Base-by-base conservation (phyloP, 225 moss, liverwort and hornwort species). In the Straminergon stramineum region DNA sequence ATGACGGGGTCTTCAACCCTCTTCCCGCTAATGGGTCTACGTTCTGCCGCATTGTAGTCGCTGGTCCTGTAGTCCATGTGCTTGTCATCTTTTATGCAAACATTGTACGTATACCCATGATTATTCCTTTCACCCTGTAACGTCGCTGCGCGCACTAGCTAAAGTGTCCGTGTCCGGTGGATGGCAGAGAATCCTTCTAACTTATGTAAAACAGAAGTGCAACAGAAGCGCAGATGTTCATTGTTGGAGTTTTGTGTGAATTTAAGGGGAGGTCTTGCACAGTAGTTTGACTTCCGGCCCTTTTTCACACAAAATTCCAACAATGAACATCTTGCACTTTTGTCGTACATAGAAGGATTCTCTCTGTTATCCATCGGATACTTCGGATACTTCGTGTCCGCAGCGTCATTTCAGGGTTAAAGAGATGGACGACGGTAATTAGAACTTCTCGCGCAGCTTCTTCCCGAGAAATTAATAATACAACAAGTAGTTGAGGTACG, bases 21-120 rank as follows among this genome's bases (percentile, higher is more conserved):
- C 87, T 32, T 89, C 90, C 83, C 85, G 81, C 70, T 90, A 34
- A 92, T 2, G 37, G 95, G 91, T 63, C 87, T 77, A 18, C 89
- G 88, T 37, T 92, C 92, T 27, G 63, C 70, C 26, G 64, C 77
- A 43, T 69, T 69, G 68, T 88, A 94, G 55, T 93, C 92, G 81
- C 93, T 92, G 66, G 94, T 94, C 48, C 48, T 48, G 48, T 48
- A 48, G 48, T 48, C 95, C 94, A 94, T 55, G 94, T 92, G 66
- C 92, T 82, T 10, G 91, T 84, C 85, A 94, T 93, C 94, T 55
- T 92, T 53, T 28, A 63, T 15, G 53, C 82, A 86, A 69, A 86
- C 86, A 86, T 21, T 12, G 37, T n/a, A n/a, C n/a, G n/a, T 68
- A 60, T 51, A 55, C 62, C 41, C 27, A 56, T 69, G 31, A n/a